phyloP scores from a whole-genome alignment of 2,329 filamentous ascomycete genomes.

The Colletotrichum sp. region DNA sequence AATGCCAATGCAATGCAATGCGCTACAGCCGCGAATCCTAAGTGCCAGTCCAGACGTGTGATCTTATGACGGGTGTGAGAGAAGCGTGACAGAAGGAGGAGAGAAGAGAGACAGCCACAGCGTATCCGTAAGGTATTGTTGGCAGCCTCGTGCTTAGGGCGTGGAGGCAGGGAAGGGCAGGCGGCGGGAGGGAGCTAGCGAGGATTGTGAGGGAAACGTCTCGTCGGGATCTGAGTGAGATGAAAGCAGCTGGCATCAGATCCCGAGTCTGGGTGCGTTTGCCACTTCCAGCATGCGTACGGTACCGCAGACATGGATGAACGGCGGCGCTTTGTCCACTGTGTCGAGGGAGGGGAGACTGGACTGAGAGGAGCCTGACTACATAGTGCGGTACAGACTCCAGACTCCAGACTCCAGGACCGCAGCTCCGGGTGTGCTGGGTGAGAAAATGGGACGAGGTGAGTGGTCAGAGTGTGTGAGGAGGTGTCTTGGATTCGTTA shows the following conservation, averaged over 20 bases:
- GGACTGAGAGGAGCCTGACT: background rate
- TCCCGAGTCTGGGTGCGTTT: background rate
- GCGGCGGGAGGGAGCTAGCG: background rate
- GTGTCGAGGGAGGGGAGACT: background rate
- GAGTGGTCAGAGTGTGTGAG: slow-evolving; percentile 8
- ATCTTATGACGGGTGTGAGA: background rate
- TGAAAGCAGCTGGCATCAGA: background rate
- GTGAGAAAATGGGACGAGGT: slow-evolving; percentile 16
- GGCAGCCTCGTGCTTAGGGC: background rate
- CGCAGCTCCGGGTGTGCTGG: slow-evolving; percentile 19
- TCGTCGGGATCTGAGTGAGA: background rate
- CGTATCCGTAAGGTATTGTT: background rate
- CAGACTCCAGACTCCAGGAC: background rate
- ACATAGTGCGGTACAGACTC: no score
- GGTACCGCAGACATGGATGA: slow-evolving; percentile 14
- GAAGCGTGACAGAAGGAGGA: background rate
- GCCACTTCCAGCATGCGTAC: background rate
- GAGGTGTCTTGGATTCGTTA: background rate
- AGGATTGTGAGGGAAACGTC: background rate
- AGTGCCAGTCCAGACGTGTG: background rate
- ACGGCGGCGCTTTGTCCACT: slow-evolving; percentile 8
- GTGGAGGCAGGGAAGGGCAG: background rate
- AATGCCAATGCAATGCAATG: slow-evolving; percentile 6
- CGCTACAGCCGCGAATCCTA: background rate
- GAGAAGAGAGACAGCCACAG: background rate